These are phyloP conservation scores for Chamaecrista fasciculata DNA, from an alignment of 306 rosid genomes.

Conservation along the genomic window DNA sequence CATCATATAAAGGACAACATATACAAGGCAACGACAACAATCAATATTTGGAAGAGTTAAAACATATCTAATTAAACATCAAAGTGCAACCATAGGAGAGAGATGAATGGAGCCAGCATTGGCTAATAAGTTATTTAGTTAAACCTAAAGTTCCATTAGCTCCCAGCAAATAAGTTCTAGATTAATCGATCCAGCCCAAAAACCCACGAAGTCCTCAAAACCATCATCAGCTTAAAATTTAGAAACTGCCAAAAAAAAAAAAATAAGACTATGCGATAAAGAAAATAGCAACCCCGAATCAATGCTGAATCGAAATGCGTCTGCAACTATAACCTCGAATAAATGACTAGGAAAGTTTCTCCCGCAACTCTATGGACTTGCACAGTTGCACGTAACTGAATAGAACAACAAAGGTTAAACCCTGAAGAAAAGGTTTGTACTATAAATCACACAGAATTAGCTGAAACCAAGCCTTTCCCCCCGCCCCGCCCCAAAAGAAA, in stretches of 20 bases:
- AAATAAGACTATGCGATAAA: not conserved
- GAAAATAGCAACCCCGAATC: not conserved
- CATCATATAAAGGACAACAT: not conserved
- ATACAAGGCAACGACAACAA: not conserved
- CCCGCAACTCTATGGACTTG: constrained; percentile 15
- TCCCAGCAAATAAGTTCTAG: not conserved
- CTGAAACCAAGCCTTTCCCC: not conserved
- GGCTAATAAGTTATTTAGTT: not conserved
- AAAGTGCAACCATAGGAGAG: not conserved
- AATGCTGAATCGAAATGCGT: not conserved
- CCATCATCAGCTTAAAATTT: constrained; percentile 10
- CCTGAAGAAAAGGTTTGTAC: not conserved
- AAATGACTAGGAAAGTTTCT: not conserved
- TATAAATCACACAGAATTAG: not conserved
- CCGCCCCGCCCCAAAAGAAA: not conserved
- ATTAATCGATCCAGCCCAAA: not conserved
- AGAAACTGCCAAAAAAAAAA: not conserved
- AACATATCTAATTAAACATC: not conserved
- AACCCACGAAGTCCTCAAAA: not conserved
- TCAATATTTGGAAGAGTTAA: not conserved
- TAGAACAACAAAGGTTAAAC: not conserved
- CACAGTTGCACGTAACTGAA: constrained; percentile 13
- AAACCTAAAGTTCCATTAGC: constrained; percentile 6
- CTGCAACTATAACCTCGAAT: constrained; percentile 15
- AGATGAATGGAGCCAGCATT: not conserved